Conservation (phyloP, 495 filamentous ascomycete genomes). For the Parmelia sp. region DNA sequence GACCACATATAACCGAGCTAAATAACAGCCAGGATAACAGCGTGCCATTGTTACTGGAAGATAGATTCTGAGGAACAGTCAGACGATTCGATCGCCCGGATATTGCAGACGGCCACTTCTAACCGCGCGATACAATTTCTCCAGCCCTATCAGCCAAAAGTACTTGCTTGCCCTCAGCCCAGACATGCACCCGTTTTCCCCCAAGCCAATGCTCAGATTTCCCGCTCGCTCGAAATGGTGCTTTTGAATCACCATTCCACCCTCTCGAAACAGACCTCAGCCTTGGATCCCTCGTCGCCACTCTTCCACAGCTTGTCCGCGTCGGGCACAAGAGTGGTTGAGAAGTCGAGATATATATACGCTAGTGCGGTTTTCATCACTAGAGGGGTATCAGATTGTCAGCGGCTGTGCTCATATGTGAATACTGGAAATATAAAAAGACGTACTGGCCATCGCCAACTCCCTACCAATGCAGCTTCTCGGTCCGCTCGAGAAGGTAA, state of each 20-base stretch:
- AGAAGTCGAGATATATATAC: conserved; percentile 14
- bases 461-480: conserved; percentile 15
- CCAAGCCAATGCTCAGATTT: background rate
- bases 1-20: too few species aligned
- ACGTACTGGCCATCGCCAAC: conserved; percentile 15
- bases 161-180: background rate
- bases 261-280: background rate
- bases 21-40: too few species aligned
- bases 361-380: conserved; percentile 19
- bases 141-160: too few species aligned
- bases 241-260: background rate
- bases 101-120: too few species aligned
- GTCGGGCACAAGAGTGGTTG: conserved; percentile 6
- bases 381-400: background rate
- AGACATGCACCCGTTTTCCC: background rate
- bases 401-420: background rate
- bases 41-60: too few species aligned
- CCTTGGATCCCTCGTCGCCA: conserved; percentile 1
- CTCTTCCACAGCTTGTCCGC: background rate
- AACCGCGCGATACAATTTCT: too few species aligned
- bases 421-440: too few species aligned
- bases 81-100: too few species aligned
- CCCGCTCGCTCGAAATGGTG: background rate
- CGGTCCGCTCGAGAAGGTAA: conserved; percentile 18
- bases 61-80: too few species aligned